Base-by-base conservation (phyloP, 495 filamentous ascomycete genomes). In the Lasiosphaeria ovina region DNA sequence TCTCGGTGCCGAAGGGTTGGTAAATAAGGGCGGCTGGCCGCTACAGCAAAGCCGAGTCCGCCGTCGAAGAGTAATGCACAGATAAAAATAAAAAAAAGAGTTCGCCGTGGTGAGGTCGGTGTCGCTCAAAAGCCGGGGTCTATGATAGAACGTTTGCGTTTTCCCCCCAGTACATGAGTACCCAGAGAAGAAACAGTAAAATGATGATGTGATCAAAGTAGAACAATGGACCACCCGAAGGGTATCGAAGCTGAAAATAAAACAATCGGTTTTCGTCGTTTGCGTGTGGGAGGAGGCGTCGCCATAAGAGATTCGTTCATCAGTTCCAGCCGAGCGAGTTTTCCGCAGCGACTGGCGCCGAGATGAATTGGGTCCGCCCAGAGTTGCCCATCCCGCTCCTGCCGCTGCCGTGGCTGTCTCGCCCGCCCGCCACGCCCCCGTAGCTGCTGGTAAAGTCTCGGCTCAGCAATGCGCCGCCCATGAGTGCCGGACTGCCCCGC, bases 241-340 rank as follows among this genome's bases (percentile, higher is more conserved):
- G 78, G 77, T 80, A 81, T 81, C 77, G 76, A 79, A 81, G 76
- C 72, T 38, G 47, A 42, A 55, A 54, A 54, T 14, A 54, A 38
- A 54, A 32, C 9, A 10, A 12, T 54, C 33, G 34, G 17, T 51
- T 8, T 6, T 5, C 7, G 17, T 51, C 12, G 12, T 60, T 54
- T 60, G 60, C 54, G 65, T 45, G 51, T n/a, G 58, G 57, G 58
- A 45, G 59, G 45, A 45, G 38, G 35, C 63, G 62, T 72, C 62
- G 63, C 64, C 64, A 35, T 60, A 62, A 61, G 65, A 69, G 62
- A 61, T 59, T 55, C 63, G 65, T 60, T 71, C 56, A 76, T 84
- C 84, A 98, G 79, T 96, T 97, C 94, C 94, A 98, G 63, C 94
- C 94, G 62, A 98, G 84, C 55, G 92, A 96, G 79, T 98, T 98